A percentile compares a stretch with the other conserved stretches of the same genome.
Evolutionary conservation across 768 basidiomycete genomes (phyloP).

Genomic region (Pleurotus salmoneostramineus): DNA sequence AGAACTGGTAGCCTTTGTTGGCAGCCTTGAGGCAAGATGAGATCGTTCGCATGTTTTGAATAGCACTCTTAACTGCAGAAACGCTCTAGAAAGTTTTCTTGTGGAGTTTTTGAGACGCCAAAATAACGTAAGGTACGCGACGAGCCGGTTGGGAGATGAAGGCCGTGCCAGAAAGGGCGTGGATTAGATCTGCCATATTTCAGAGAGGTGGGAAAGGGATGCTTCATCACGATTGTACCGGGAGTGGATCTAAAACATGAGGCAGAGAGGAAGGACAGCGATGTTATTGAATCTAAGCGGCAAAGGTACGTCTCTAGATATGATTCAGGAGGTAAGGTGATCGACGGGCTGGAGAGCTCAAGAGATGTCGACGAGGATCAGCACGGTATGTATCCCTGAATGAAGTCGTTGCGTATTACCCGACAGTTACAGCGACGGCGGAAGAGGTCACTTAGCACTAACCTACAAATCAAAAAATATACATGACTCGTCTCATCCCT

Average conservation of each 20-base stretch:
- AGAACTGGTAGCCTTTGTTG: not conserved
- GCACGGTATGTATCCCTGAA: not conserved
- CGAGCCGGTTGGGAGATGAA: not conserved
- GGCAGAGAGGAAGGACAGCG: not conserved
- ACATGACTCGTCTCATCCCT: not conserved
- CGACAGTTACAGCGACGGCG: conserved; percentile 4
- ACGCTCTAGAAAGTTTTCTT: conserved; percentile 18
- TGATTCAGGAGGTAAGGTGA: conserved; percentile 2
- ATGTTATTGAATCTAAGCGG: not conserved
- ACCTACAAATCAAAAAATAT: not conserved
- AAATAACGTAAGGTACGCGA: conserved; percentile 1
- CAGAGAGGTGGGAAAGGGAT: not conserved
- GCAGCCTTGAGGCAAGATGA: conserved; percentile 16
- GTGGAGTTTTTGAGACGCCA: conserved; percentile 8
- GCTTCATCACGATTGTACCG: conserved; percentile 4
- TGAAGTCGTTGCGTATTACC: not conserved
- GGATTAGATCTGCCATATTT: not conserved
- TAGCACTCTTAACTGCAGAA: conserved; percentile 17
- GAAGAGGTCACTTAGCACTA: conserved; percentile 1
- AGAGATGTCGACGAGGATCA: not conserved
- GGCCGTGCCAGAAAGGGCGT: not conserved
- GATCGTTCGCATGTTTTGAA: conserved; percentile 24
- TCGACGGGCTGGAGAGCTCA: conserved; percentile 5
- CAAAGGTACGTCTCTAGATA: not conserved
- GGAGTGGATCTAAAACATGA: not conserved